Evolutionary conservation across 73 alveolate species (phyloP).

Genomic region (Blepharisma stoltei): DNA sequence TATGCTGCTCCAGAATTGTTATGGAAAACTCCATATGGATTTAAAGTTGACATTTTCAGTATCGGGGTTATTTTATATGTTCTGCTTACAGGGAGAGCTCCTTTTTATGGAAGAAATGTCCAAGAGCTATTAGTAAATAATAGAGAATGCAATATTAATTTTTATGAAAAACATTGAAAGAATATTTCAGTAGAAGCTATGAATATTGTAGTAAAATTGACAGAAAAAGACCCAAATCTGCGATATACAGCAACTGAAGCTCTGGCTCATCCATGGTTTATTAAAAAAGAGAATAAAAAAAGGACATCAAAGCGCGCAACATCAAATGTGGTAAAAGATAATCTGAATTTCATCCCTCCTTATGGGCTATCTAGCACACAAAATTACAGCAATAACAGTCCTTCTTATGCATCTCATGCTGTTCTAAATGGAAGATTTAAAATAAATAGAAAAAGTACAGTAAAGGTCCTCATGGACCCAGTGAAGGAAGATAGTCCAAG

Average conservation of each 20-base stretch:
- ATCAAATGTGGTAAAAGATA: no score
- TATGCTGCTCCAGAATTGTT: slow-evolving; percentile 74
- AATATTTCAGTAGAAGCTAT: neutral
- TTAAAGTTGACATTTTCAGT: slow-evolving; percentile 52
- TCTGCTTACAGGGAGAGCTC: slow-evolving; percentile 30
- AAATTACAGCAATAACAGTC: no score
- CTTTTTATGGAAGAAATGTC: slow-evolving; percentile 23
- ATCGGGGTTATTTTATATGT: slow-evolving; percentile 36
- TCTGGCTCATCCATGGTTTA: neutral
- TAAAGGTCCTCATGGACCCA: no score
- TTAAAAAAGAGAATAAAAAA: neutral
- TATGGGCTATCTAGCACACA: no score
- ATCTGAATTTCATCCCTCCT: no score
- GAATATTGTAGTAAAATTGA: neutral
- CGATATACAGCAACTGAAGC: neutral
- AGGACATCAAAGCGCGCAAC: no score
- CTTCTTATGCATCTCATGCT: no score
- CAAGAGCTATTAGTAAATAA: neutral
- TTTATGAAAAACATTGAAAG: neutral
- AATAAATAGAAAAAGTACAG: no score
- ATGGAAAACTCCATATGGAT: slow-evolving; percentile 64
- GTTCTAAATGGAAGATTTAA: no score
- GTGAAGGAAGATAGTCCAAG: no score
- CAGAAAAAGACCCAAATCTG: slow-evolving; percentile 8
- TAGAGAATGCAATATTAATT: slow-evolving; percentile 14